Percentiles rank a stretch among this genome's conserved stretches.
phyloP scores from a whole-genome alignment of 2,329 filamentous ascomycete species.

The Moelleriella libera region DNA sequence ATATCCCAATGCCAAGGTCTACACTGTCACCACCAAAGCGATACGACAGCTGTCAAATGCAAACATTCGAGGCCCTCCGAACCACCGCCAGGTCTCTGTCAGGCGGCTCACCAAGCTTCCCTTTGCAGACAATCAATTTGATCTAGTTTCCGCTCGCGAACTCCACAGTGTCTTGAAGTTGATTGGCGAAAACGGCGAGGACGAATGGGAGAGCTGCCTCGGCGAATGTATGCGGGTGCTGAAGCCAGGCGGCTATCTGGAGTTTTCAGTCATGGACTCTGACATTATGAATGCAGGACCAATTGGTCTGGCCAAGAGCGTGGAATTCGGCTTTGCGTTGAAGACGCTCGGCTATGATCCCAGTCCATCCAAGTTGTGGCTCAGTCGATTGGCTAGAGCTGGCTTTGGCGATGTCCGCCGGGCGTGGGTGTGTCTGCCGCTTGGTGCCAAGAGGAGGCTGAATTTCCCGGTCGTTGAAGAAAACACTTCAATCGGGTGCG shows the following conservation, averaged over 20 bases:
- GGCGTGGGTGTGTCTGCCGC: conserved; percentile 78
- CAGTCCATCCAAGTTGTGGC: conserved; percentile 65
- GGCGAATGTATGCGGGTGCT: conserved; percentile 79
- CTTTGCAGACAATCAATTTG: conserved; percentile 76
- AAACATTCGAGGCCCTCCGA: conserved; percentile 68
- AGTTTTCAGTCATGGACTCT: conserved; percentile 81
- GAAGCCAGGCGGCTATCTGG: conserved; percentile 84
- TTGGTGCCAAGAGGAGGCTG: conserved; percentile 39
- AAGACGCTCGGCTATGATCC: conserved; percentile 85
- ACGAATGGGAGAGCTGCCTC: conserved; percentile 82
- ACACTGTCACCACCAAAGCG: conserved; percentile 69
- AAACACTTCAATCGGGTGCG: conserved; percentile 14
- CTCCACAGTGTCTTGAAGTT: conserved; percentile 76
- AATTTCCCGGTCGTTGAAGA: conserved; percentile 15
- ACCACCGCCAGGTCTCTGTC: conserved; percentile 75
- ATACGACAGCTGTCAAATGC: conserved; percentile 57
- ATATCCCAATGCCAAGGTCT: conserved; percentile 74
- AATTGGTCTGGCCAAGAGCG: conserved; percentile 64
- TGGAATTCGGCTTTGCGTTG: conserved; percentile 85
- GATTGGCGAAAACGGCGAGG: conserved; percentile 48
- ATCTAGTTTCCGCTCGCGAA: conserved; percentile 79
- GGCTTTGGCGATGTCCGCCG: conserved; percentile 73
- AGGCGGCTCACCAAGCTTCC: conserved; percentile 67
- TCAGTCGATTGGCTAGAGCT: conserved; percentile 56
- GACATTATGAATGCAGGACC: conserved; percentile 79